phyloP scores from a whole-genome alignment of 768 basidiomycete genomes.

The Auricularia cornea region DNA sequence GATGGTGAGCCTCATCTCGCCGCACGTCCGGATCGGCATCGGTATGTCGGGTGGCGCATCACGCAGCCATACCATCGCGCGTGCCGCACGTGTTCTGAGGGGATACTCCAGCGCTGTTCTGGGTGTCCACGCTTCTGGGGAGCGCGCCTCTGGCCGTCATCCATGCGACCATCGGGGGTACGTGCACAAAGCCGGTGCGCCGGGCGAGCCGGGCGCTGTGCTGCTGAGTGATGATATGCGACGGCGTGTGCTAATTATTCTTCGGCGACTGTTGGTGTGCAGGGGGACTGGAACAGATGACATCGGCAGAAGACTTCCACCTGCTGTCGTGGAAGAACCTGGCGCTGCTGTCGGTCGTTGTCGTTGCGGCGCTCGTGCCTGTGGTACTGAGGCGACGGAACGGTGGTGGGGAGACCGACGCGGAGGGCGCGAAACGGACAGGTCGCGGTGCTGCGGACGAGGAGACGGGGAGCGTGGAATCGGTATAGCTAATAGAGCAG shows the following conservation, averaged over 20 bases:
- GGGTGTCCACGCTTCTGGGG: conserved; percentile 83
- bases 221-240: too few relatives aligned
- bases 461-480: not conserved
- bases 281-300: conserved; percentile 86
- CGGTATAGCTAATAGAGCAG: too few relatives aligned
- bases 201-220: not conserved
- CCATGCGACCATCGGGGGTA: conserved; percentile 86
- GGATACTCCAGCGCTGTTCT: conserved; percentile 51
- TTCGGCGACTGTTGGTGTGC: not conserved
- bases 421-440: not conserved
- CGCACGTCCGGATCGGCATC: conserved; percentile 82
- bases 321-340: conserved; percentile 90
- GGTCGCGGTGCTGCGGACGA: not conserved
- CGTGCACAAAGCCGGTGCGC: not conserved
- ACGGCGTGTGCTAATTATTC: not conserved
- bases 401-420: not conserved
- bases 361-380: conserved; percentile 87
- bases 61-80: not conserved
- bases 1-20: conserved; percentile 89
- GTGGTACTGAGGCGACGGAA: conserved; percentile 55
- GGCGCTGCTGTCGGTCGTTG: conserved; percentile 73
- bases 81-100: not conserved
- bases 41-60: conserved; percentile 6
- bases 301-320: conserved; percentile 86
- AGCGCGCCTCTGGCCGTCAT: conserved; percentile 89